Base-by-base conservation (phyloP, 768 basidiomycete genomes). In the Phanerochaete sordida region DNA sequence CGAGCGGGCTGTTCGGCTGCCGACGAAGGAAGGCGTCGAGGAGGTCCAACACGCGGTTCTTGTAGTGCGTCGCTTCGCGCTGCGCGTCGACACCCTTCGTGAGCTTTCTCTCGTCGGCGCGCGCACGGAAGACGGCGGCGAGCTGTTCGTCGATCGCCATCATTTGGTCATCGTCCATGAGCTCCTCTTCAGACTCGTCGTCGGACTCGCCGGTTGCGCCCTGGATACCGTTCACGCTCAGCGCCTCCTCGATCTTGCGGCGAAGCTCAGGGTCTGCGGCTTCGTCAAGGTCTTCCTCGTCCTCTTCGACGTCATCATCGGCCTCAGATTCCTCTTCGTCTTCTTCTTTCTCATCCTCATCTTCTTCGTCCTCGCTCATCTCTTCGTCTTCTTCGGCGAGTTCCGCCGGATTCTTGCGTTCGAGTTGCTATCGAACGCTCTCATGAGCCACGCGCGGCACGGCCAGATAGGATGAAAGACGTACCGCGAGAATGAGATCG, bases 111-210 rank as follows among this genome's bases (percentile, higher is more conserved):
- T 82, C 85, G 58, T 79, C 78, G 24, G 81, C 76, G 61, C 85
- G 84, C 30, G 86, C 79, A 60, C 83, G 82, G 82, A 99, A 96
- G 30, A 94, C 87, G 54, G 87, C 84, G 3, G 91, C 93, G 7
- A 99, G 84, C 69, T 96, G 90, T 51, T 91, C 90, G 69, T 99
- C 96, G 27, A 98, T 84, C 33, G 90, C 90, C 81, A 98, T 87
- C 96, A 99, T 99, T 75, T 97, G 93, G 26, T 98, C 95, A 69
- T 99, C 96, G 69, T 97, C 91, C 87, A 96, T 88, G 28, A 87
- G 75, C 50, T 90, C 89, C 62, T 87, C 85, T 15, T 85, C 85
- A 43, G 73, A 77, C 3, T 78, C 80, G 37, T 79, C 84, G 48
- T 85, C 84, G 7, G 79, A 79, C 23, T 84, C 83, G 8, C 82